Percentiles rank a stretch among this genome's conserved stretches.
Conservation (phyloP, 2,329 filamentous ascomycete species). For the Colletotrichum sp. region DNA sequence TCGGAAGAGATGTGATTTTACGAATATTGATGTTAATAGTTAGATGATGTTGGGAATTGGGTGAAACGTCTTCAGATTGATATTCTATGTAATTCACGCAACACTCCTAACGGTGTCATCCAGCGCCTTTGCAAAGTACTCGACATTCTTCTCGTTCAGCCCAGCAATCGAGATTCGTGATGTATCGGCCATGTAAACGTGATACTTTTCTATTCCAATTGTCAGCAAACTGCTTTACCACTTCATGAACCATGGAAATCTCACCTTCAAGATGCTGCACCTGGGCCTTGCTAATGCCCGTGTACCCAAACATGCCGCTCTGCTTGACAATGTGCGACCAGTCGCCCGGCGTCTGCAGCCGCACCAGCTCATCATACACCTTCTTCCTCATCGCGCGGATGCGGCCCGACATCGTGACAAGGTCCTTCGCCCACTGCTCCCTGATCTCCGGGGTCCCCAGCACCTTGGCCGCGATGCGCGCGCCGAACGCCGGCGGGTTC, state of each 20-base stretch:
- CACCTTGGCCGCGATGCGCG: constrained; percentile 36
- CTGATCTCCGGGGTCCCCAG: constrained; percentile 30
- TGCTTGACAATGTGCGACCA: constrained; percentile 42
- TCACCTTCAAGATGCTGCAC: constrained; percentile 40
- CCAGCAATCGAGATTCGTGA: constrained; percentile 45
- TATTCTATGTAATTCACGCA: background rate
- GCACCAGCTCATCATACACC: constrained; percentile 35
- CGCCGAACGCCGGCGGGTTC: constrained; percentile 39
- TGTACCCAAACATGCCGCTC: constrained; percentile 47
- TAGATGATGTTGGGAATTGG: no score
- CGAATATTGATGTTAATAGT: background rate
- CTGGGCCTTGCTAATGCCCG: constrained; percentile 53
- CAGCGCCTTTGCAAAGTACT: constrained; percentile 30
- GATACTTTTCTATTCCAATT: constrained; percentile 29
- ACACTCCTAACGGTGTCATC: constrained; percentile 7
- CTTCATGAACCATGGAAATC: background rate
- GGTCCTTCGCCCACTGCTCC: constrained; percentile 37
- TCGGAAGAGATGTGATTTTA: no score
- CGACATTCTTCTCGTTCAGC: constrained; percentile 39
- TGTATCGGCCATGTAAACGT: constrained; percentile 44
- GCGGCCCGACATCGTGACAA: constrained; percentile 39
- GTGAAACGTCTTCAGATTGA: accelerated
- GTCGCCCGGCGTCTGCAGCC: constrained; percentile 35
- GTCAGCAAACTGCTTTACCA: accelerated
- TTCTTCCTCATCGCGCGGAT: constrained; percentile 38